Evolutionary conservation across 2,329 filamentous ascomycete species (phyloP).

Genomic region (Trichoderma simmonsii): DNA sequence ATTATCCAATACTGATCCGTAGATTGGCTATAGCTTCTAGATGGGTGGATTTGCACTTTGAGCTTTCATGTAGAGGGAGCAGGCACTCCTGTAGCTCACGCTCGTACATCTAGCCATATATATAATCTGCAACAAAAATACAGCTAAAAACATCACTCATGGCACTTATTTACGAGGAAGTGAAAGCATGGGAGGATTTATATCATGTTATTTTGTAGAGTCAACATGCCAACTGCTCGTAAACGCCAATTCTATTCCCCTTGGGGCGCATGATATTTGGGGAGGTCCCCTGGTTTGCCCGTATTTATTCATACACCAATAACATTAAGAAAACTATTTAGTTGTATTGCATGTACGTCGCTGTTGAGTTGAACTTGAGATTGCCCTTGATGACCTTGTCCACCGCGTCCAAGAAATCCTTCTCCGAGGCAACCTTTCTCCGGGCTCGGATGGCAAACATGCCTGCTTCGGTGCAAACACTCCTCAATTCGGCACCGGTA

Average conservation of each 20-base stretch:
- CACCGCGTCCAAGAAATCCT: conserved; percentile 95
- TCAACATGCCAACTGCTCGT: not conserved
- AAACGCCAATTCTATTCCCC: conserved; percentile 20
- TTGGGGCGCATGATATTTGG: conserved; percentile 9
- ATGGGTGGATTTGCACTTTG: not conserved
- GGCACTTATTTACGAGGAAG: not conserved
- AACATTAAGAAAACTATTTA: conserved; percentile 47
- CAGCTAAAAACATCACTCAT: not conserved
- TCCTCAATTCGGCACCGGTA: conserved; percentile 91
- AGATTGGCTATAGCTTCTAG: not conserved
- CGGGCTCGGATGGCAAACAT: conserved; percentile 96
- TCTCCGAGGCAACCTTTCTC: conserved; percentile 97
- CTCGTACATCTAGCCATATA: not conserved
- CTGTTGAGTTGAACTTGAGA: conserved; percentile 98
- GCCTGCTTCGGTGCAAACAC: conserved; percentile 95
- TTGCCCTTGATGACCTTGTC: conserved; percentile 99
- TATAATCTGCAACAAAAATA: not conserved
- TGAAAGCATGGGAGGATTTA: not conserved
- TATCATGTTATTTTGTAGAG: not conserved
- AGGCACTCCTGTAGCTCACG: not conserved
- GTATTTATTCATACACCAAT: conserved; percentile 34
- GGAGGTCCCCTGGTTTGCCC: conserved; percentile 18
- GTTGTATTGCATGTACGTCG: conserved; percentile 99
- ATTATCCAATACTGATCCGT: not conserved
- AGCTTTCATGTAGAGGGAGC: not conserved